Evolutionary conservation across 2,329 filamentous ascomycete species (phyloP).

Genomic region (Drechmeria coniospora): DNA sequence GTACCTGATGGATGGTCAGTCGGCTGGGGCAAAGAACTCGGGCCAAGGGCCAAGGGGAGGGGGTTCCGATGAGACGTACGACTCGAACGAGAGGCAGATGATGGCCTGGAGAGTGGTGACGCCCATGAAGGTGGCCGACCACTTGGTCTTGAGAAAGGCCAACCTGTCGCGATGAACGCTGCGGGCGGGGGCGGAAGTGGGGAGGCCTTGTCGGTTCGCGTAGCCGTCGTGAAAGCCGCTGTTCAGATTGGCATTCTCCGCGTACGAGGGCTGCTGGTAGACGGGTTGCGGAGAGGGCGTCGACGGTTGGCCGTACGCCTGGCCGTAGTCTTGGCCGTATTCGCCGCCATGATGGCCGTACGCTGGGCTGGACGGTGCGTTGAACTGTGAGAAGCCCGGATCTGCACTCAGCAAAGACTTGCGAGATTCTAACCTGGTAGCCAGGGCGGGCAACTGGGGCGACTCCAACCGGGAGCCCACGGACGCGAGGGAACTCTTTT

Average conservation of each 20-base stretch:
- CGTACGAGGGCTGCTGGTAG: slow-evolving; percentile 13
- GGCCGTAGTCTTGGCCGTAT: slow-evolving; percentile 16
- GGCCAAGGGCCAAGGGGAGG: background rate
- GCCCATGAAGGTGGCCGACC: slow-evolving; percentile 77
- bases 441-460: slow-evolving; percentile 19
- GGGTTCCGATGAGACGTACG: slow-evolving; percentile 38
- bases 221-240: slow-evolving; percentile 18
- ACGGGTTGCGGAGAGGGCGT: slow-evolving; percentile 11
- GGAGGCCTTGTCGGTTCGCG: slow-evolving; percentile 21
- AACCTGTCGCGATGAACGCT: slow-evolving; percentile 24
- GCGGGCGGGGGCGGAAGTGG: slow-evolving; percentile 15
- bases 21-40: too few species aligned
- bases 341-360: slow-evolving; percentile 12
- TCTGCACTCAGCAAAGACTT: slow-evolving; percentile 24
- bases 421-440: slow-evolving; percentile 23
- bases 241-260: slow-evolving; percentile 13
- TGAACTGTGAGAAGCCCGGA: slow-evolving; percentile 19
- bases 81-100: slow-evolving; percentile 70
- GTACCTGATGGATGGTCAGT: slow-evolving; percentile 41
- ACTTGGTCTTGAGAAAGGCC: slow-evolving; percentile 68
- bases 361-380: slow-evolving; percentile 9
- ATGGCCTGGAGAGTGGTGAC: slow-evolving; percentile 62
- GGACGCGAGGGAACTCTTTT: too few species aligned
- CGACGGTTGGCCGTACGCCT: slow-evolving; percentile 18
- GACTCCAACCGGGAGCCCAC: slow-evolving; percentile 22